Conservation (phyloP, 2,329 filamentous ascomycete genomes). For the Aspergillus sp. region DNA sequence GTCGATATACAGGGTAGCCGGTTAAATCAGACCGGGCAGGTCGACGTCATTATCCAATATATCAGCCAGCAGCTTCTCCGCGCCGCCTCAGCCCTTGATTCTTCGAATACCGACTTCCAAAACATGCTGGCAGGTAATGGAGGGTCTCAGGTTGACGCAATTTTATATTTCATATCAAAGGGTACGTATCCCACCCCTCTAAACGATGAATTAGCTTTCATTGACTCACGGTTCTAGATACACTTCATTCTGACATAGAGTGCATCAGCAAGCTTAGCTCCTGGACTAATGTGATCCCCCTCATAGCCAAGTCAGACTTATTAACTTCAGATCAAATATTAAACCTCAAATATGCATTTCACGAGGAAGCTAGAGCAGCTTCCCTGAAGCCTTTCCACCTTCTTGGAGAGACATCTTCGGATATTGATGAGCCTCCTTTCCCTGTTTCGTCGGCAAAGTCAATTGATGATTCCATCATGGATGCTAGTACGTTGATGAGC, state of each 20-base stretch:
- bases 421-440: conserved; percentile 55
- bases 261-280: conserved; percentile 68
- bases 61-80: conserved; percentile 68
- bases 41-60: conserved; percentile 66
- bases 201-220: neutral
- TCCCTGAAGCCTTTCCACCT: conserved; percentile 65
- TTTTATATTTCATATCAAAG: conserved; percentile 77
- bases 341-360: conserved; percentile 56
- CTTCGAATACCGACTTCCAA: conserved; percentile 72
- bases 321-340: conserved; percentile 59
- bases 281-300: conserved; percentile 80
- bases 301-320: conserved; percentile 76
- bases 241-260: conserved; percentile 65
- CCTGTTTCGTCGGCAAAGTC: conserved; percentile 73
- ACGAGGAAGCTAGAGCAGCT: conserved; percentile 37
- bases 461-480: conserved; percentile 78
- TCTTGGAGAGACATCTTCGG: conserved; percentile 52
- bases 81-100: conserved; percentile 59
- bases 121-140: conserved; percentile 77
- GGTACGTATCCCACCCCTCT: conserved; percentile 53
- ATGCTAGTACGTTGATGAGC: conserved; percentile 90
- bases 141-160: conserved; percentile 78
- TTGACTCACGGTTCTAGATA: conserved; percentile 42
- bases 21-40: conserved; percentile 53
- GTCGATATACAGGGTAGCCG: conserved; percentile 72